Percentiles rank a stretch among this genome's conserved stretches.
These are phyloP conservation scores for Phytophthora meadii DNA, from an alignment of 352 stramenopile species.

Conservation along the genomic window DNA sequence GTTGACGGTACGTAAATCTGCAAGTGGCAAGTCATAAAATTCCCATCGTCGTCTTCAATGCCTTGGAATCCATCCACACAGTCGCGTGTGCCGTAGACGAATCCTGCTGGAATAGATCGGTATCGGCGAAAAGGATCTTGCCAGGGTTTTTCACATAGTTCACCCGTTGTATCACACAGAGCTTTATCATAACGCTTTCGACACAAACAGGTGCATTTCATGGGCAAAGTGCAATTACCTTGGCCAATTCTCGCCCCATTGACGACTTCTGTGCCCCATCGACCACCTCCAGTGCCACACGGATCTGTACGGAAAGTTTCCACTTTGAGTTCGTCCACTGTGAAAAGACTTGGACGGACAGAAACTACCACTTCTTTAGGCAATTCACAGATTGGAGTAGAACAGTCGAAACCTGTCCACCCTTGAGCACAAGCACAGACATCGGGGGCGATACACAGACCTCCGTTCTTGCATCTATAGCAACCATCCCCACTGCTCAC, in stretches of 20 bases:
- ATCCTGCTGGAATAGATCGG: conserved; percentile 77
- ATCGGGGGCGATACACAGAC: conserved; percentile 91
- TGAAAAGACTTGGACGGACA: conserved; percentile 91
- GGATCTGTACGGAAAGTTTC: conserved; percentile 94
- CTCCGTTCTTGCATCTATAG: conserved; percentile 95
- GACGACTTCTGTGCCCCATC: conserved; percentile 71
- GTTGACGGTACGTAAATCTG: conserved; percentile 93
- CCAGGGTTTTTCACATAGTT: conserved; percentile 89
- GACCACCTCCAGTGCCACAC: conserved; percentile 85
- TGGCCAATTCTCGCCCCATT: conserved; percentile 84
- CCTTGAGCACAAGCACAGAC: conserved; percentile 91
- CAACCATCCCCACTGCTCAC: conserved; percentile 84
- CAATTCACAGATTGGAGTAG: conserved; percentile 89
- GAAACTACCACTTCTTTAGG: conserved; percentile 51
- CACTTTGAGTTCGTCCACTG: conserved; percentile 94
- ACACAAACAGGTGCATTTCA: conserved; percentile 93
- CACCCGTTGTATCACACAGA: conserved; percentile 71
- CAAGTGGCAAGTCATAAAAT: conserved; percentile 95
- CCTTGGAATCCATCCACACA: conserved; percentile 96
- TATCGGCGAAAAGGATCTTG: conserved; percentile 71
- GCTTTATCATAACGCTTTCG: conserved; percentile 76
- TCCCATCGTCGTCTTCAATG: conserved; percentile 86
- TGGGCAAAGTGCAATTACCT: conserved; percentile 94
- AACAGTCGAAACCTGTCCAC: conserved; percentile 96
- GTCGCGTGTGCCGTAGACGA: conserved; percentile 91